Percentiles rank a stretch among this genome's conserved stretches.
phyloP scores from a whole-genome alignment of 2,329 filamentous ascomycete species.

The Fusarium nelsonii region DNA sequence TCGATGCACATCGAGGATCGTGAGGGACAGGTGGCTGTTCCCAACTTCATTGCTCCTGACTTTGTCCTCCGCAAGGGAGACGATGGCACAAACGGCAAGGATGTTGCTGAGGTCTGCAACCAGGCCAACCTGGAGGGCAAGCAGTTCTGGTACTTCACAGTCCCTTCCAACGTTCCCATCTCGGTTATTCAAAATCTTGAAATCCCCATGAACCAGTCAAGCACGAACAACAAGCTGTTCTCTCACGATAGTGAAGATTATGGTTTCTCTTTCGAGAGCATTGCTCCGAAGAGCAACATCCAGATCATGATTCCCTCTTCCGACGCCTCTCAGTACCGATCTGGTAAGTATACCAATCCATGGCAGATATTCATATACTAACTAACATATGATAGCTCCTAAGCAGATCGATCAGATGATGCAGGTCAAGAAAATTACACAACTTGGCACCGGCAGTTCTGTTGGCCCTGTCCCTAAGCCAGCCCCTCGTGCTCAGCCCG shows the following conservation, averaged over 20 bases:
- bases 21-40: constrained; percentile 55
- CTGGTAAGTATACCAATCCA: constrained; percentile 58
- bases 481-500: constrained; percentile 72
- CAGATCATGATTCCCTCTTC: constrained; percentile 72
- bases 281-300: constrained; percentile 63
- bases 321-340: constrained; percentile 65
- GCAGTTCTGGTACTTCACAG: constrained; percentile 85
- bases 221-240: constrained; percentile 67
- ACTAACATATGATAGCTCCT: constrained; percentile 42
- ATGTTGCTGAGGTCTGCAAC: constrained; percentile 68
- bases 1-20: constrained; percentile 57
- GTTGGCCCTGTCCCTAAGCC: constrained; percentile 63
- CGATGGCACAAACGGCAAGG: constrained; percentile 55
- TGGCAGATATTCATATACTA: constrained; percentile 16
- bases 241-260: constrained; percentile 74
- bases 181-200: constrained; percentile 74
- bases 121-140: constrained; percentile 73
- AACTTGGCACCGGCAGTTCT: constrained; percentile 60
- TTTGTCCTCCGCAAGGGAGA: constrained; percentile 66
- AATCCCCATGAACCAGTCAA: constrained; percentile 68
- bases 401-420: constrained; percentile 69
- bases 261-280: constrained; percentile 66
- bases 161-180: constrained; percentile 76
- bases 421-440: constrained; percentile 73
- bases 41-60: constrained; percentile 63